Conservation (phyloP, 768 basidiomycete species). For the Auricularia heimuer region DNA sequence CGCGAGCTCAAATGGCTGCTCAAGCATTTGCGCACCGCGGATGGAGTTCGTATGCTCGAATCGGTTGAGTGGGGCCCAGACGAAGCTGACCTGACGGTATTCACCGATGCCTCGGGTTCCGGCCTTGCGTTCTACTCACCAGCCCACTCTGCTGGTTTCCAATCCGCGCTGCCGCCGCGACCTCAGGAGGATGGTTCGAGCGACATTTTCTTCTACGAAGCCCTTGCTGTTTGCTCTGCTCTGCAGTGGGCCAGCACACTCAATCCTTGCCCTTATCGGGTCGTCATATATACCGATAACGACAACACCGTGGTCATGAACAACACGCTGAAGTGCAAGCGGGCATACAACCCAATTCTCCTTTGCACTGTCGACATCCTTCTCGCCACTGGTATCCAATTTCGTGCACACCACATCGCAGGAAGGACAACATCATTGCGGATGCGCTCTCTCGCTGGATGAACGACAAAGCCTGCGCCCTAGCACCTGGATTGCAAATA, state of each 20-base stretch:
- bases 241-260: neutral
- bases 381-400: slow-evolving; percentile 6
- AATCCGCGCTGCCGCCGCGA: neutral
- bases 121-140: slow-evolving; percentile 21
- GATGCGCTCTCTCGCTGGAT: slow-evolving; percentile 12
- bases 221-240: slow-evolving; percentile 3
- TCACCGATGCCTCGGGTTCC: slow-evolving; percentile 17
- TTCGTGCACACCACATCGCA: slow-evolving; percentile 17
- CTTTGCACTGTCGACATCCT: slow-evolving; percentile 13
- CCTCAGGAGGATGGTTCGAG: neutral
- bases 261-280: neutral
- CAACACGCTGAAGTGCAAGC: slow-evolving; percentile 15
- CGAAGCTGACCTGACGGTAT: neutral
- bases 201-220: slow-evolving; percentile 15
- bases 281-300: slow-evolving; percentile 23
- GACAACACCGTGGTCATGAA: slow-evolving; percentile 27
- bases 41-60: neutral
- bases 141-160: slow-evolving; percentile 7
- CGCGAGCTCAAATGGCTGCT: slow-evolving; percentile 26
- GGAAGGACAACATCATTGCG: slow-evolving; percentile 14
- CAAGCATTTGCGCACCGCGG: slow-evolving; percentile 9
- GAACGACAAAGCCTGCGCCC: neutral
- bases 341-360: slow-evolving; percentile 19
- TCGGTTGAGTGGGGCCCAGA: neutral
- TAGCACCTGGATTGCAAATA: slow-evolving; percentile 6